Evolutionary conservation across 441 rosid species (phyloP), one percentile per base, ranked within the genome.

Genomic region (Theobroma grandiflorum): DNA sequence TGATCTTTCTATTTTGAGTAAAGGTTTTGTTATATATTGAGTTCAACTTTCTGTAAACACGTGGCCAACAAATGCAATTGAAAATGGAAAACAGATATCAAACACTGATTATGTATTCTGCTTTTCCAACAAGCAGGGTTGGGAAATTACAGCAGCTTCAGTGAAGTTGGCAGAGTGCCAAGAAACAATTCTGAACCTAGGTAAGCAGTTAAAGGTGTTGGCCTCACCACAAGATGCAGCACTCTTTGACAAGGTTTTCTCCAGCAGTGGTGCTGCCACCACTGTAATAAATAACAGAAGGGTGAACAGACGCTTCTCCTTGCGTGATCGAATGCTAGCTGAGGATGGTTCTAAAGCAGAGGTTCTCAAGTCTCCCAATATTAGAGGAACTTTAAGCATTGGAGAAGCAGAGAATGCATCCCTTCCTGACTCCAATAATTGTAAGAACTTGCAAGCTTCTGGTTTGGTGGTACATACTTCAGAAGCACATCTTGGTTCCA

Each of bases 151-250:
- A 35, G 86, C 88, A 77, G 94, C 90, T 82, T 87, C 92, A 9
- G 85, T 84, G 71, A 91, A 89, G 85, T 77, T 92, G 77, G 88
- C 93, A 20, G 94, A 92, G 87, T 91, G 94, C 83, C 94, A 90
- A 84, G 94, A 91, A 47, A 92, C 93, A 45, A 89, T 92, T 66
- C 78, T 88, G 70, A 88, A 85, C 84, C 80, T 91, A 50, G 86
- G 93, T 64, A 91, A 84, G 82, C 91, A 92, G 79, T 77, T 92
- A 52, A 88, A 85, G 86, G 87, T 86, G 38, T 67, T 88, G 84
- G 83, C 88, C 53, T 79, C 87, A 14, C 85, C 87, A 10, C 76
- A 80, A 20, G 88, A 86, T 55, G 89, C 86, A 70, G 95, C 89
- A 1, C 75, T 88, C 38, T 78, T 83, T 8, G 88, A 88, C 81